phyloP scores from a whole-genome alignment of 345 rosid genomes.

The Eucalyptus rudis region DNA sequence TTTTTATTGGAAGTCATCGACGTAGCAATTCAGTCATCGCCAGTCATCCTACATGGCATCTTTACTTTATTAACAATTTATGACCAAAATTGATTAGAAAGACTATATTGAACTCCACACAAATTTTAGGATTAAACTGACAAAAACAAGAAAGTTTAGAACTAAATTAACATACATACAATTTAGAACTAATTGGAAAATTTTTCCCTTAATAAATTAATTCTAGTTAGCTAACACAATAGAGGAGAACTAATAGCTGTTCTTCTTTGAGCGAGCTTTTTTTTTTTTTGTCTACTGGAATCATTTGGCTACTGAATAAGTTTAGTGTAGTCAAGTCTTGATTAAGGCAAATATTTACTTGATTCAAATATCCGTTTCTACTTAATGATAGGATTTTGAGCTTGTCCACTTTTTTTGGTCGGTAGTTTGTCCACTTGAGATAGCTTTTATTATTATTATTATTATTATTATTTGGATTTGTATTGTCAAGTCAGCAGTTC shows the following conservation, averaged over 20 bases:
- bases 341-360: neutral
- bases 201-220: neutral
- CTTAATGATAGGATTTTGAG: neutral
- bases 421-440: neutral
- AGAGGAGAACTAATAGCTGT: neutral
- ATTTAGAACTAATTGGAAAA: neutral
- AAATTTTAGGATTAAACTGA: neutral
- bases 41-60: fast-evolving
- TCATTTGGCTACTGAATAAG: neutral
- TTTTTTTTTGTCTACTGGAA: neutral
- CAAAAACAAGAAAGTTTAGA: too few species aligned
- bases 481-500: neutral
- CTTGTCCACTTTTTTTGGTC: neutral
- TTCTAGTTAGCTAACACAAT: neutral
- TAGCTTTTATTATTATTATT: too few species aligned
- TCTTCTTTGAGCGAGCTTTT: neutral
- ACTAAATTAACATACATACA: too few species aligned
- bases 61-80: too few species aligned
- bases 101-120: too few species aligned
- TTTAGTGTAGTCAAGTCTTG: neutral
- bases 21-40: neutral
- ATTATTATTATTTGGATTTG: too few species aligned
- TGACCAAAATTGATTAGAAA: too few species aligned
- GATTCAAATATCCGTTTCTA: neutral
- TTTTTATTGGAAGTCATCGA: neutral